Conservation (phyloP, 768 basidiomycete genomes). For the Asterophora parasitica region DNA sequence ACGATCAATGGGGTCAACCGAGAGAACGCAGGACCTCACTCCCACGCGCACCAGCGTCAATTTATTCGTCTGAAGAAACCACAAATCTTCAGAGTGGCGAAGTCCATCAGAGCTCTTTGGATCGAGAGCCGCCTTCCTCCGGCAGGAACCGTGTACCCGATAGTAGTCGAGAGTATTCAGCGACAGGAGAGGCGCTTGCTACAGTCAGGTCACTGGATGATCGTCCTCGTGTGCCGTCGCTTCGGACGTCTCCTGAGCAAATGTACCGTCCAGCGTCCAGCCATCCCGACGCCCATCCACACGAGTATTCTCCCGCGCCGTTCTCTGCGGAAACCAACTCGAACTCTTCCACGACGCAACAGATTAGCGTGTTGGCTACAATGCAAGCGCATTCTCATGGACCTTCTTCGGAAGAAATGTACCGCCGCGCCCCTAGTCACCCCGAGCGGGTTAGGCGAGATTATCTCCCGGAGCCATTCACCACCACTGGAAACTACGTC, state of each 20-base stretch:
- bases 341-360: too few relatives aligned
- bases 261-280: too few relatives aligned
- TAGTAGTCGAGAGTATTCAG: neutral
- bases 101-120: neutral
- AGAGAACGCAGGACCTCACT: constrained; percentile 12
- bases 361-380: too few relatives aligned
- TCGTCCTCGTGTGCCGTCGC: neutral
- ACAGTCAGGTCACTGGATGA: neutral
- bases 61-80: constrained; percentile 5
- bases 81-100: neutral
- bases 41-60: neutral
- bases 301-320: too few relatives aligned
- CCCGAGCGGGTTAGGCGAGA: neutral
- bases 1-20: neutral
- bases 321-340: too few relatives aligned
- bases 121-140: neutral
- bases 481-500: too few relatives aligned
- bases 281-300: too few relatives aligned
- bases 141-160: neutral
- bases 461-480: neutral
- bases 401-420: constrained; percentile 1
- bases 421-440: neutral
- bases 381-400: too few relatives aligned
- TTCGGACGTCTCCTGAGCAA: neutral
- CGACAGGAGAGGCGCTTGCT: neutral